Evolutionary conservation across 306 rosid species (phyloP), one percentile per base, ranked within the genome.

Genomic region (Casuarina glauca): DNA sequence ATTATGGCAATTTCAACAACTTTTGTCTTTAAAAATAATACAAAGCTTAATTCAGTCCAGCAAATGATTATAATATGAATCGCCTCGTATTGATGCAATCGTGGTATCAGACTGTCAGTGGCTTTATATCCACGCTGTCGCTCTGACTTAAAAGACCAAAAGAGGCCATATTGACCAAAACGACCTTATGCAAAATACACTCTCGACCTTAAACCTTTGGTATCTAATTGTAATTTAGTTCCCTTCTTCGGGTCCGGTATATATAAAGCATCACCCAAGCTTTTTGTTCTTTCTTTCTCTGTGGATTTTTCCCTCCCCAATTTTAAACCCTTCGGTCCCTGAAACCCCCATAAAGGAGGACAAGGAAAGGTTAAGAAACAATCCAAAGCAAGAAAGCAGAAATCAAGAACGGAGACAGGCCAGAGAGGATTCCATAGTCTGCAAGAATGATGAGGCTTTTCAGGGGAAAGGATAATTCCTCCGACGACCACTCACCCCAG

Each of bases 271-370:
- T 74, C 46, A 36, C 69, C 49, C 17, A 9, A 13, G 35, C 10
- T 53, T 11, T 4, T 20, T 20, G 26, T 20, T 20, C 26, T 20
- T 20, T 20, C 19, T 20, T 0, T 5, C 16, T 16, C 69, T 46
- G 26, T 20, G 19, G 49, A 48, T 15, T 35, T 88, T 89, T 90
- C 91, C 93, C 88, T 87, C 88, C 73, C 87, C 85, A 82, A 83
- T 66, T 92, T 87, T 79, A 78, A 87, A 89, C 87, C 89, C 71
- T 66, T 74, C 57, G 26, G 26, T 39, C 17, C 15, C 69, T 54
- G 44, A 17, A n/a, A 72, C 66, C 50, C 38, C 26, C 26, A 17
- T 45, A 60, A 79, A 32, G 26, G 70, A 69, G 64, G 58, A 3
- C 58, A 20, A 20, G 74, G 63, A 53, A 15, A 53, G 17, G 55